Evolutionary conservation across 2,329 filamentous ascomycete genomes (phyloP), one percentile per base, ranked within the genome.

Genomic region (Ascochyta clinopodiicola): DNA sequence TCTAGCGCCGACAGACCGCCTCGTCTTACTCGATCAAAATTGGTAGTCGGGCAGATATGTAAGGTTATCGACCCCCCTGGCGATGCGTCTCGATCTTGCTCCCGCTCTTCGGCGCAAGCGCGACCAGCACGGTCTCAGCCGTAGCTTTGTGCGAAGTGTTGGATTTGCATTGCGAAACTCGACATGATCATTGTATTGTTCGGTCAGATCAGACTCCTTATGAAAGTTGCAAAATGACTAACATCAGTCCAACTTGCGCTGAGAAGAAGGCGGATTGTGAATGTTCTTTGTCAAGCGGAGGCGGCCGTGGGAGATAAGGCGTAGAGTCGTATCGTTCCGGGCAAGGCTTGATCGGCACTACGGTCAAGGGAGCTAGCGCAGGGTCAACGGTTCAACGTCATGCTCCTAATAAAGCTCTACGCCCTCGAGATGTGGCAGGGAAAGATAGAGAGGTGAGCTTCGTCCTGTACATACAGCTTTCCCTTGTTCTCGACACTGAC

Each of bases 11-110:
- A 51, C 46, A 51, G 46, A 51, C 52, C 52, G 52, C 52, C 46
- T 51, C 24, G 51, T 59, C 45, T 75, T 74, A 74, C 73, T 75
- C 70, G 70, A 75, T 75, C 42, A 51, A 56, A 56, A 46, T 56
- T 51, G 43, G 62, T 59, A 62, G 69, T 69, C 57, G 63, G 51
- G 58, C 63, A 45, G 62, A 56, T 64, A 62, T 57, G 62, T 66
- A 62, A 70, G 61, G 63, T 66, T 71, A 73, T 73, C 67, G 52
- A 60, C 42, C 56, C 54, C 51, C 63, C 57, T 62, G 58, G 60
- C 61, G 10, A 52, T 51, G 57, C 59, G 53, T 52, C 55, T 62
- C 51, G 48, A 56, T 56, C 27, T 60, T 43, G 52, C 42, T 56
- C 51, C 54, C 57, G 54, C 63, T 62, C 51, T 46, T 50, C 56